These are phyloP conservation scores for Anthracocystis walkeri DNA, from an alignment of 1,284 basidiomycete genomes.

Conservation along the genomic window DNA sequence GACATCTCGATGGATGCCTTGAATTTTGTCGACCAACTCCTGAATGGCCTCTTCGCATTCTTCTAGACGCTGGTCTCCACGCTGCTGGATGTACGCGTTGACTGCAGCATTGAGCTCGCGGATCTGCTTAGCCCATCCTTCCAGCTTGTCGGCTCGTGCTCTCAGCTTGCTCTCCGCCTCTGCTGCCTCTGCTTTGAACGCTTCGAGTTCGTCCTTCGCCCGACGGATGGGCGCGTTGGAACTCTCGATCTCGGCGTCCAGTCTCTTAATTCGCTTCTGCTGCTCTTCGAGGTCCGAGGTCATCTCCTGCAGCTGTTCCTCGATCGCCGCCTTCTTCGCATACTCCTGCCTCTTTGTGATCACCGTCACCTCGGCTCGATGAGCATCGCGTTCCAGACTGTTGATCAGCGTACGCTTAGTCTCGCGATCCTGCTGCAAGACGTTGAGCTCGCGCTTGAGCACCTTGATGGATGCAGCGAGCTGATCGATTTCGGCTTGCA, in stretches of 20 bases:
- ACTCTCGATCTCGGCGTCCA: constrained; percentile 77
- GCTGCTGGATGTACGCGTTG: constrained; percentile 46
- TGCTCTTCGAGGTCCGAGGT: constrained; percentile 74
- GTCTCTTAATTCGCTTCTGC: constrained; percentile 41
- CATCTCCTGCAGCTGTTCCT: constrained; percentile 71
- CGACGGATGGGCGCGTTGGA: constrained; percentile 78
- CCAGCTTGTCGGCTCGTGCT: constrained; percentile 34
- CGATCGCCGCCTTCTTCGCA: constrained; percentile 43
- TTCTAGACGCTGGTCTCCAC: constrained; percentile 48
- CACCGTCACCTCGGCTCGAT: constrained; percentile 70
- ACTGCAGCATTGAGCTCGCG: constrained; percentile 40
- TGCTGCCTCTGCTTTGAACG: constrained; percentile 74
- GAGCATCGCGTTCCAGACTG: constrained; percentile 48
- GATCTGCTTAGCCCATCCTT: constrained; percentile 56
- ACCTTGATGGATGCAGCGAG: constrained; percentile 52
- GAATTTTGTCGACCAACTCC: constrained; percentile 62
- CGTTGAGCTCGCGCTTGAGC: constrained; percentile 57
- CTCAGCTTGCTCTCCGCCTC: constrained; percentile 74
- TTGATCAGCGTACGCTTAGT: constrained; percentile 49
- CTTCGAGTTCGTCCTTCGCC: constrained; percentile 76
- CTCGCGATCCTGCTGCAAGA: constrained; percentile 53
- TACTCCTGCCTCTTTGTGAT: constrained; percentile 54
- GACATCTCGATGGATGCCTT: constrained; percentile 37
- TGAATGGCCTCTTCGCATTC: constrained; percentile 52
- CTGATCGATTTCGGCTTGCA: constrained; percentile 56